These are phyloP conservation scores for Verbascum thapsus DNA, from an alignment of 257 asterid genomes.

Conservation along the genomic window DNA sequence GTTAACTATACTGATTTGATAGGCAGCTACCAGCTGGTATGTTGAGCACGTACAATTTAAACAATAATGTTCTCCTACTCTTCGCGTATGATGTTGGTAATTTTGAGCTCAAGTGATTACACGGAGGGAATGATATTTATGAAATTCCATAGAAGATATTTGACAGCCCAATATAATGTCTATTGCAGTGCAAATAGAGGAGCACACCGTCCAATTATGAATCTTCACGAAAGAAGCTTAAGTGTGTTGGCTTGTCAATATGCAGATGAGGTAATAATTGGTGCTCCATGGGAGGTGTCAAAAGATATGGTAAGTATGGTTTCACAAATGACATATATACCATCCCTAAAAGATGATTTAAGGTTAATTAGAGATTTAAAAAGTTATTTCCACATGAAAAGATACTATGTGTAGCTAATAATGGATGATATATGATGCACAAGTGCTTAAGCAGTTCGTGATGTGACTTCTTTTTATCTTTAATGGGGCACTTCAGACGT, in stretches of 20 bases:
- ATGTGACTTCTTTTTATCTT: no score
- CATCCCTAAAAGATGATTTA: slow-evolving; percentile 20
- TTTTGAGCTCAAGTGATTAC: slow-evolving; percentile 8
- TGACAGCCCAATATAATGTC: slow-evolving; percentile 27
- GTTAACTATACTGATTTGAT: no score
- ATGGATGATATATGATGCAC: not conserved
- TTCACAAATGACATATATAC: slow-evolving; percentile 13
- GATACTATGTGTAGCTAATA: not conserved
- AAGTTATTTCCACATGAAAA: slow-evolving; percentile 13
- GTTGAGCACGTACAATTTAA: no score
- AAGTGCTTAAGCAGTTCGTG: no score
- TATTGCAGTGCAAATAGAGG: slow-evolving; percentile 81
- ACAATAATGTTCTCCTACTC: not conserved
- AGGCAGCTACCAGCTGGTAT: no score
- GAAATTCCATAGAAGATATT: slow-evolving; percentile 18
- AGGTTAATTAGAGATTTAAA: slow-evolving; percentile 17
- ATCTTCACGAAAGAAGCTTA: slow-evolving; percentile 98
- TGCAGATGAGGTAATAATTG: slow-evolving; percentile 95
- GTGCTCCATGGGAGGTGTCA: slow-evolving; percentile 99
- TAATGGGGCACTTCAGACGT: no score
- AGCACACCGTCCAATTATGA: slow-evolving; percentile 98
- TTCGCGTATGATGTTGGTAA: slow-evolving; percentile 3
- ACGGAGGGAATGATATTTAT: not conserved
- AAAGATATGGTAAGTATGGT: slow-evolving; percentile 77
- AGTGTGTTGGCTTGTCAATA: slow-evolving; percentile 97